These are phyloP conservation scores for Sanguinoderma infundibulare DNA, from an alignment of 1,284 basidiomycete species.

Conservation along the genomic window DNA sequence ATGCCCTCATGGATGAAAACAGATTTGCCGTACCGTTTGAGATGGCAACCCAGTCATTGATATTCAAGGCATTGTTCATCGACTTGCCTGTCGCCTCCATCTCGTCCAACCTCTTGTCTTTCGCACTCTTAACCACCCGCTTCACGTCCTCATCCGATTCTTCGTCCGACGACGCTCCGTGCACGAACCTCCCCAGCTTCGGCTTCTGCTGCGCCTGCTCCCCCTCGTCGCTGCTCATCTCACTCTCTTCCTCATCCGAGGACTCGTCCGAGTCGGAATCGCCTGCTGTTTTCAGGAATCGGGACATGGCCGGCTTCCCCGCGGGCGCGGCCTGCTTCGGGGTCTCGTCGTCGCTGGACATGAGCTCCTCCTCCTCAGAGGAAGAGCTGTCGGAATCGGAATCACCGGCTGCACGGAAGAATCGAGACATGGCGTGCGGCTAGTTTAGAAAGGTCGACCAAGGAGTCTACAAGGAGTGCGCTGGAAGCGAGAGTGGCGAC, in stretches of 20 bases:
- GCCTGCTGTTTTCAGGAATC: conserved; percentile 67
- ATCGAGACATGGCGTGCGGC: conserved; percentile 71
- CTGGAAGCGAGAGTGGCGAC: conserved; percentile 12
- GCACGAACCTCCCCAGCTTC: conserved; percentile 44
- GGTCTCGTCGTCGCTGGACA: conserved; percentile 75
- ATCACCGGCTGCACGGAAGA: conserved; percentile 85
- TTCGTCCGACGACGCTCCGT: conserved; percentile 63
- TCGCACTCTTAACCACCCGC: conserved; percentile 82
- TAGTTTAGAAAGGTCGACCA: conserved; percentile 6
- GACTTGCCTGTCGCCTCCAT: conserved; percentile 88
- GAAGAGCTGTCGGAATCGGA: conserved; percentile 80
- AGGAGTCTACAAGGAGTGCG: conserved; percentile 5
- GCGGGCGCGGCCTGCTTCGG: conserved; percentile 51
- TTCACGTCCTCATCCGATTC: conserved; percentile 76
- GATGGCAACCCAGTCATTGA: conserved; percentile 96
- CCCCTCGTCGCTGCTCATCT: conserved; percentile 38
- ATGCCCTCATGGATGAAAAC: not conserved
- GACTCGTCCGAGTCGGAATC: conserved; percentile 47
- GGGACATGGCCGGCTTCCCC: conserved; percentile 72
- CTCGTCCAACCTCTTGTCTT: conserved; percentile 86
- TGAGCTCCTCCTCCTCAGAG: conserved; percentile 78
- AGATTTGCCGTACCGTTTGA: conserved; percentile 67
- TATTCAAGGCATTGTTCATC: conserved; percentile 96
- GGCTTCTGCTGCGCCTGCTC: conserved; percentile 43
- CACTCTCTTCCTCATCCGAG: conserved; percentile 46